Evolutionary conservation across 75 land plant genomes (phyloP).

Genomic region (Selaginella tamariscina): DNA sequence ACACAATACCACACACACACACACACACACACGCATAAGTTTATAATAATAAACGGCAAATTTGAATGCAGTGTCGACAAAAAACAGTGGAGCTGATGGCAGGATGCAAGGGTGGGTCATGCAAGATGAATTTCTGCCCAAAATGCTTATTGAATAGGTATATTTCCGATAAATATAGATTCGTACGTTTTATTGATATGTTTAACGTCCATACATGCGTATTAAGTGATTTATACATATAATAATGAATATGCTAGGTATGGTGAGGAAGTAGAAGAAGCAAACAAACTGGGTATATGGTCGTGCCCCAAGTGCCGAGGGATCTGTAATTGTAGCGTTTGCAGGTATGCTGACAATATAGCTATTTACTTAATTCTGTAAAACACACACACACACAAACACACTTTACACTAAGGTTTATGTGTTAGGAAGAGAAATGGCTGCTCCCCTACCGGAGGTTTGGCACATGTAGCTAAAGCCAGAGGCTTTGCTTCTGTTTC

Average conservation of each 20-base stretch:
- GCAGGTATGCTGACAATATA: conserved; percentile 41
- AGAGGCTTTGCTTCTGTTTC: conserved; percentile 63
- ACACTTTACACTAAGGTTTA: neutral
- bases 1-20: too few species aligned
- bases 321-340: conserved; percentile 73
- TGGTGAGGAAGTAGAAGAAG: conserved; percentile 63
- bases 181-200: neutral
- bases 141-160: conserved; percentile 77
- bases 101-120: conserved; percentile 33
- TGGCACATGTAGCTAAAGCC: conserved; percentile 40
- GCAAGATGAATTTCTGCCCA: conserved; percentile 39
- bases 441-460: conserved; percentile 48
- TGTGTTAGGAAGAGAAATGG: conserved; percentile 71
- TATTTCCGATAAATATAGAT: neutral
- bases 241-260: conserved; percentile 36
- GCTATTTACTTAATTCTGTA: neutral
- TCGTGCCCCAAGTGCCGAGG: conserved; percentile 69
- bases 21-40: too few species aligned
- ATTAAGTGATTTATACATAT: too few species aligned
- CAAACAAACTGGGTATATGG: conserved; percentile 30
- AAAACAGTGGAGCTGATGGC: conserved; percentile 46
- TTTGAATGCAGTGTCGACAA: conserved; percentile 59
- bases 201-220: too few species aligned
- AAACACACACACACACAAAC: too few species aligned
- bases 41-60: too few species aligned